Conservation (phyloP, 768 basidiomycete species). For the Mycena leptocephala region DNA sequence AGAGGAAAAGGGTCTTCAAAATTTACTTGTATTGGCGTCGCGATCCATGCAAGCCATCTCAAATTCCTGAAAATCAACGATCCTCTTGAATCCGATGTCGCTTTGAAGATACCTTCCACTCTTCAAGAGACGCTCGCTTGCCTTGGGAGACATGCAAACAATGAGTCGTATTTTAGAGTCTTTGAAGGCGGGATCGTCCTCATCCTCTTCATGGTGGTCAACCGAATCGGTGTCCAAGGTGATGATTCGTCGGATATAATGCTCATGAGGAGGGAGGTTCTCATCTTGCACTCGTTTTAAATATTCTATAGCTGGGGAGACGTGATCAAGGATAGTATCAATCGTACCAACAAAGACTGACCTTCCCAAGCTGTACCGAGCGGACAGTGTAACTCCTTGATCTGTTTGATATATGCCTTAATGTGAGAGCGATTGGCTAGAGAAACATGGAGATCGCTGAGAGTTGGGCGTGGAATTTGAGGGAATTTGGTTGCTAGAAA, state of each 20-base stretch:
- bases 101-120: too few relatives aligned
- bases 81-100: too few relatives aligned
- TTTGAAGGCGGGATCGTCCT: background rate
- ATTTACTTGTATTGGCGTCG: too few relatives aligned
- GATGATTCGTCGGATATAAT: constrained; percentile 25
- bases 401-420: constrained; percentile 28
- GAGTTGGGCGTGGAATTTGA: constrained; percentile 6
- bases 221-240: constrained; percentile 7
- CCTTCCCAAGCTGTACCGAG: too few relatives aligned
- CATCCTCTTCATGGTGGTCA: constrained; percentile 27
- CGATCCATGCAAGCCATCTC: too few relatives aligned
- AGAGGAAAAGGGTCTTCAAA: too few relatives aligned
- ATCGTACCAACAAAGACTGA: too few relatives aligned
- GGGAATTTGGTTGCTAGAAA: constrained; percentile 29
- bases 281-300: background rate
- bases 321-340: too few relatives aligned
- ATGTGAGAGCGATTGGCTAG: constrained; percentile 39
- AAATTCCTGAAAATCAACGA: too few relatives aligned
- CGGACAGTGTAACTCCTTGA: too few relatives aligned
- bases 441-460: constrained; percentile 39
- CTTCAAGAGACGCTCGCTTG: constrained; percentile 28
- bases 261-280: background rate
- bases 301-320: background rate
- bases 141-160: constrained; percentile 44
- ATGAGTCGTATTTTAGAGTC: constrained; percentile 32